Base-by-base conservation (phyloP, 1,284 basidiomycete species). In the Ustilago hordei region DNA sequence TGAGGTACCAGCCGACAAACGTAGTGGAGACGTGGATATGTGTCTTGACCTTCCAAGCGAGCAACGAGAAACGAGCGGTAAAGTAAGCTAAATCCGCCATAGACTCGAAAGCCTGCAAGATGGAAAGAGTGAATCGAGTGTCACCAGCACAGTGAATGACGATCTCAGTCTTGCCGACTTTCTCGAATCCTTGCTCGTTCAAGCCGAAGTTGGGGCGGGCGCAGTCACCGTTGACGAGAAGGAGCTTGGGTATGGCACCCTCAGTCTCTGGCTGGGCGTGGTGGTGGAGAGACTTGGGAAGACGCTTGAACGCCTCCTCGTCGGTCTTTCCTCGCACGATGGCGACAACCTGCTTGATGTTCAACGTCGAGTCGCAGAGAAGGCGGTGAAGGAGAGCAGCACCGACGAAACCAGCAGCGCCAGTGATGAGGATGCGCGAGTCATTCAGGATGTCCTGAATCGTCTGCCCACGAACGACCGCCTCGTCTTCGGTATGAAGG, bases 21-120 rank as follows among this genome's bases (percentile, higher is more conserved):
- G 75, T 78, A 45, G 75, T 78, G 2, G 75, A 78, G 28, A 78
- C 68, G 64, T 78, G 75, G 35, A 78, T 78, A 60, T 78, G 75
- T 3, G 75, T 78, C 67, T 75, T 78, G 61, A 73, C 75, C 23
- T 69, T 72, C 64, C 69, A 78, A 17, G 75, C 68, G 53, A 78
- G 69, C 15, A 78, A 60, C 52, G 75, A 78, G 63, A 78, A 78
- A 9, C 71, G 54, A 2, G 75, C 69, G 28, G 70, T 78, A n/a
- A 76, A 69, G 55, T 76, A 76, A 31, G 69, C 74, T 13, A 76
- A 39, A 55, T 76, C 74, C 4, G 65, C 75, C 64, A 78, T 78
- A 4, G 68, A 64, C 53, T 69, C 59, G 60, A 78, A 69, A 17
- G 75, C 75, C 36, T 67, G 58, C 28, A 50, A 47, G 39, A 75